Evolutionary conservation across 129 eudicot genomes (phyloP), one percentile per base, ranked within the genome.

Genomic region (Flaveria brownii): DNA sequence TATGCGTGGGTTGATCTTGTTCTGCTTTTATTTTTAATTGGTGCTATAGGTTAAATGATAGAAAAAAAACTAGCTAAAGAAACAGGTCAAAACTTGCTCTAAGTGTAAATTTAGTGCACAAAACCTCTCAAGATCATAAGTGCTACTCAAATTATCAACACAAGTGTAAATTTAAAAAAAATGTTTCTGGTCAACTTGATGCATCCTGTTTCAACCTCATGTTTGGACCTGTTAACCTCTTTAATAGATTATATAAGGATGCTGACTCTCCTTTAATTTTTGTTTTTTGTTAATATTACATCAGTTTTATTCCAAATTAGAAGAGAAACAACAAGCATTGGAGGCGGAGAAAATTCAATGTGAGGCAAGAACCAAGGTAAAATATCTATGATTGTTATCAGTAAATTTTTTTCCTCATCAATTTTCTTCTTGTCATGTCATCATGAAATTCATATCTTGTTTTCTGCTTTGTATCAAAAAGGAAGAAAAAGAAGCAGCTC

Each of bases 401-500:
- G 9, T 57, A 18, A 63, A 16, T 30, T 63, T 63, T 4, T 26
- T 63, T n/a, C n/a, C 23, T 70, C 23, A 36, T 30, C 43, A 16
- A 20, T 16, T 68, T 61, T 71, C 20, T 36, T 17, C 23, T 16
- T 42, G 15, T 20, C 36, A 26, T 36, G 52, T 72, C 52, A 61
- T 5, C 28, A 45, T 1, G 10, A 63, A 46, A 13, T 63, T 41
- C 33, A 56, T 72, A 26, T 25, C 14, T 78, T 61, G 39, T 45
- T 20, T 25, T 72, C 23, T 69, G 39, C 57, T 65, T 77, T 41
- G 70, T 16, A 71, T 50, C n/a, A 77, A 28, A 50, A 55, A 92
- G 98, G 98, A 89, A 83, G 98, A 92, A 82, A 84, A 47, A 79
- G 92, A 92, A 76, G 93, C 94, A 80, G 96, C 98, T 46, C 73